Evolutionary conservation across 2,329 filamentous ascomycete species (phyloP), one percentile per base, ranked within the genome.

Genomic region (Pyrenochaeta sp.): DNA sequence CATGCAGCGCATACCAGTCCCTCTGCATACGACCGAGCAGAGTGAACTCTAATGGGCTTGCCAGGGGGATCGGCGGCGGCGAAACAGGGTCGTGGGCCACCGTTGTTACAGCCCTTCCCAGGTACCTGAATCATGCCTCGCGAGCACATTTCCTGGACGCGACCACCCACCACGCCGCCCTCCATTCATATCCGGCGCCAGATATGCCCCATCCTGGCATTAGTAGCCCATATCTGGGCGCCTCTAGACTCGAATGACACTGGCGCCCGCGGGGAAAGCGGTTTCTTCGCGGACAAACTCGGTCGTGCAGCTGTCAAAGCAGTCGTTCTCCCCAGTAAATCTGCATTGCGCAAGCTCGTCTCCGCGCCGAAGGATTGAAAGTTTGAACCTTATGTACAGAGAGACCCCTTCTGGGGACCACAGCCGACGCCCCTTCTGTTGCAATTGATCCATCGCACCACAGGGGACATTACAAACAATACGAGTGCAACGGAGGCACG

Each of bases 271-370:
- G 46, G 26, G 46, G 46, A 39, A 32, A 31, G 30, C 19, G 20
- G 6, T 34, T 18, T 37, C 17, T 15, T 15, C 17, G 13, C 22
- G 9, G 20, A 24, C 10, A 27, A 8, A 26, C 31, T 13, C 8
- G 30, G 24, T 11, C 24, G 24, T 11, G 24, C 24, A 27, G 5
- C 24, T 24, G 26, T 44, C 40, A 35, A 39, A 42, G 30, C 32
- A 28, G 24, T n/a, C 19, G 31, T 45, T 39, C 37, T 17, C 37
- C 26, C 32, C 30, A 35, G 18, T 11, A 8, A 34, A 32, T 35
- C 27, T 27, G 27, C 41, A 46, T 51, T 42, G 47, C 47, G 42
- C 39, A 46, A 50, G 20, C 38, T 50, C 37, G 42, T 47, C 43
- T 43, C 35, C 42, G 26, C 23, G 43, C 17, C 39, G 13, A 41